Evolutionary conservation across 768 basidiomycete species (phyloP), one percentile per base, ranked within the genome.

Genomic region (Tulasnella sp.): DNA sequence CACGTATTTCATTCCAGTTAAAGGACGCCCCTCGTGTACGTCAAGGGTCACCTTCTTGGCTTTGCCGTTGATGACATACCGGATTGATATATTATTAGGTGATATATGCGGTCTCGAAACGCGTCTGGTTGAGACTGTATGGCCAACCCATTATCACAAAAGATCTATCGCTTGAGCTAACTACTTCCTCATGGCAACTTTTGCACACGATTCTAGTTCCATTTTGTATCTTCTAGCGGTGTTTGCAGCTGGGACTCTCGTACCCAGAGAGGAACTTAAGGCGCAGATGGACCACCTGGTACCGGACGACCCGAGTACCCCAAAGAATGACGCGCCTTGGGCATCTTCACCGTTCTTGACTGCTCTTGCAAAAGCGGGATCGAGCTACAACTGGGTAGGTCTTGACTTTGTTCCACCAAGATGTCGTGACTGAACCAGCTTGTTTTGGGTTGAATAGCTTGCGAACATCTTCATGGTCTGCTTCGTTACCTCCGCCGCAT

Each of bases 401-500:
- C 40, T 29, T 37, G 10, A 42, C 20, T 46, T 13, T 44, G 15
- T 74, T 35, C 35, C 35, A 2, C 35, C 35, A 35, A 35, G 2
- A 5, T 35, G 5, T 35, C 35, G 35, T 35, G 35, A 35, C 35
- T 35, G 35, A 35, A 35, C 5, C 35, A 35, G 35, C 35, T 35
- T 2, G 35, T 35, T 5, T 35, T 2, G 35, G 5, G 5, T 35
- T 35, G 35, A 35, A 35, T 32, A 74, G 57, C 23, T 73, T 20
- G 37, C 48, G 15, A 39, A 67, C 44, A 23, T 79, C 42, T n/a
- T 57, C 57, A 44, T 73, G 46, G 78, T 44, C 61, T 42, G 39
- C 26, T 75, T 79, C 37, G 23, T 79, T 44, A 61, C 67, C 2
- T 79, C 78, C 3, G 78, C 78, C 10, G 18, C 37, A 23, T 79